phyloP scores from a whole-genome alignment of 805 yeast genomes.

The Saturnispora serradocipensis region DNA sequence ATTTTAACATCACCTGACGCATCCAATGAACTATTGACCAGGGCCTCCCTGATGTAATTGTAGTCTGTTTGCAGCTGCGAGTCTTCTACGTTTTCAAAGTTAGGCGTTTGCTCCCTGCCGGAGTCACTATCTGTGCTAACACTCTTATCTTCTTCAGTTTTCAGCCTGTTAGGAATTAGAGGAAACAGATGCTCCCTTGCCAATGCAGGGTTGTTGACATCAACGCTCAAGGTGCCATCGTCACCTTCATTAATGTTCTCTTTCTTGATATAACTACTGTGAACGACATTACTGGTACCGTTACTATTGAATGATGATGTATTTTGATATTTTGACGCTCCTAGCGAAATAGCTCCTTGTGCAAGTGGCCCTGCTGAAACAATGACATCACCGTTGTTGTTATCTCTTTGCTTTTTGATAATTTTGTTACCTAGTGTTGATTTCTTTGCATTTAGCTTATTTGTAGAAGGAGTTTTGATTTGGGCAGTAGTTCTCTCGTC shows the following conservation, averaged over 20 bases:
- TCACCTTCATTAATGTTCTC: neutral
- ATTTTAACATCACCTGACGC: conserved; percentile 2
- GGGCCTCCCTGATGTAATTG: neutral
- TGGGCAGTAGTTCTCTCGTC: conserved; percentile 50
- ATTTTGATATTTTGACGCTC: conserved; percentile 14
- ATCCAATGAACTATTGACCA: neutral
- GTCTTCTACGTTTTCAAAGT: neutral
- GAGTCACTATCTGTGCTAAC: neutral
- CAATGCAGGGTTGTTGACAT: conserved; percentile 2
- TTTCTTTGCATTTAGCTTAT: neutral
- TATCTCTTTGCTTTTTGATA: neutral
- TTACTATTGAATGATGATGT: conserved; percentile 4
- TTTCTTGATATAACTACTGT: neutral
- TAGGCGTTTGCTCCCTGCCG: neutral
- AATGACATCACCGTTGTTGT: conserved; percentile 29
- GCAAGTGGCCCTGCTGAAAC: conserved; percentile 70
- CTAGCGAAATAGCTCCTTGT: conserved; percentile 47
- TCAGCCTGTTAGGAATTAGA: neutral
- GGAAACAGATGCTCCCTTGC: conserved; percentile 1
- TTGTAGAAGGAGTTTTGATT: neutral
- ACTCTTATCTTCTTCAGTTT: neutral
- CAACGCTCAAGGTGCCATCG: neutral
- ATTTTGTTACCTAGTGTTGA: neutral
- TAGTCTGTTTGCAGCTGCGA: conserved; percentile 1
- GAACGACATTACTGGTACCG: neutral